Base-by-base conservation (phyloP, 2,329 filamentous ascomycete genomes). In the Ilyonectria sp. region DNA sequence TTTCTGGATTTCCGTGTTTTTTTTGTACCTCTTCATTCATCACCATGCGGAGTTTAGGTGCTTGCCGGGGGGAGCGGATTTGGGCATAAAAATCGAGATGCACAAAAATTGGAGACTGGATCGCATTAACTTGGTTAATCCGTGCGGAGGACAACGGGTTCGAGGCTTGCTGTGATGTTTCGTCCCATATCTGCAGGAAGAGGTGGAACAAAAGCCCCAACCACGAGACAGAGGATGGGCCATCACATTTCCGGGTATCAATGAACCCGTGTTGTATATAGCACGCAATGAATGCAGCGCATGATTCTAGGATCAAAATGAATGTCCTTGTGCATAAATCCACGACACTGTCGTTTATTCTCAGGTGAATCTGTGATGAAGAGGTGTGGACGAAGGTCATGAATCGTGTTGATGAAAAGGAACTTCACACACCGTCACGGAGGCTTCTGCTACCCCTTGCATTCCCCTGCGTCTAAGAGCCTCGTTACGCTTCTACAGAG, bases 231-330 rank as follows among this genome's bases (percentile, higher is more conserved):
- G 33, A 54, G 43, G 46, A 55, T 37, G 17, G 53, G 50, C 37
- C 56, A 63, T 46, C 46, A 60, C 60, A 67, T 50, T 61, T 63
- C 50, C 43, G 47, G 65, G 65, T 64, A 52, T 57, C 29, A 57
- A 37, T 46, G 63, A 53, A 52, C 46, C 53, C 53, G 57, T 58
- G 61, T 62, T 67, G 60, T 71, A 64, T 59, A 71, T 68, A 72
- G 67, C 70, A 68, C 70, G 65, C 63, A 71, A 72, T 68, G 69
- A 71, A 72, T 59, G 46, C 44, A 23, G 67, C 57, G 70, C 63
- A 69, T 53, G 60, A 49, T 44, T 60, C 9, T 8, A 40, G 44
- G 33, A 60, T 60, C 46, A 11, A 40, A 26, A 68, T 52, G 17
- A 31, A 46, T 21, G 29, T 52, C 13, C 53, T 31, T 31, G 23